A percentile compares a stretch with the other conserved stretches of the same genome.
Evolutionary conservation across 2,329 filamentous ascomycete species (phyloP).

Genomic region (Alternaria brassicicola): DNA sequence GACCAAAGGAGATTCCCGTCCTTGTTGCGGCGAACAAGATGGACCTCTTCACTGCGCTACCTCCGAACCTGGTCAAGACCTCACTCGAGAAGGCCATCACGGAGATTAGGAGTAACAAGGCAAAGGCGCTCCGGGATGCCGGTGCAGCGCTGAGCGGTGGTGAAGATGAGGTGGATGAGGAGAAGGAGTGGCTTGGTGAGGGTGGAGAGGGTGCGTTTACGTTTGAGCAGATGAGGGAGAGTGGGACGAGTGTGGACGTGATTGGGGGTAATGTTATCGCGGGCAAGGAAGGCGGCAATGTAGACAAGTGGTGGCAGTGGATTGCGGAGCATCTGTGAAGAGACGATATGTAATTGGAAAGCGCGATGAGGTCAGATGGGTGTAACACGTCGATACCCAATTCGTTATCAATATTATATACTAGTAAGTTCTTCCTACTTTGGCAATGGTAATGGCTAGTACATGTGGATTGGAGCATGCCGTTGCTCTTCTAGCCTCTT

Average conservation of each 20-base stretch:
- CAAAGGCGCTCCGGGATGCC: conserved; percentile 82
- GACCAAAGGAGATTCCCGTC: conserved; percentile 69
- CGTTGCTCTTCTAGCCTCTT: not conserved
- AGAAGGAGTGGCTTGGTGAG: conserved; percentile 79
- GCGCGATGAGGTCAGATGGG: not conserved
- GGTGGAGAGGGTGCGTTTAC: conserved; percentile 78
- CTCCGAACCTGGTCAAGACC: conserved; percentile 74
- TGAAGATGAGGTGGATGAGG: conserved; percentile 64
- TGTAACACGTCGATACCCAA: not conserved
- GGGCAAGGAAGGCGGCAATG: conserved; percentile 67
- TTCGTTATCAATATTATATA: not conserved
- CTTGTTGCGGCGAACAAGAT: conserved; percentile 93
- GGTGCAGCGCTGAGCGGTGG: conserved; percentile 70
- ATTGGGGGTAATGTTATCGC: conserved; percentile 71
- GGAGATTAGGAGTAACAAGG: conserved; percentile 73
- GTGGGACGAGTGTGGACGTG: conserved; percentile 78
- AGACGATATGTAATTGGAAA: not conserved
- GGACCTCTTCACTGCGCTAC: conserved; percentile 92
- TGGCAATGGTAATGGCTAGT: not conserved
- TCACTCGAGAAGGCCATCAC: conserved; percentile 82
- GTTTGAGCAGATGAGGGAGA: conserved; percentile 83
- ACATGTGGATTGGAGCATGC: not conserved
- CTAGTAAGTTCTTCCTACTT: not conserved
- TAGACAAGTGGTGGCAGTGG: conserved; percentile 90
- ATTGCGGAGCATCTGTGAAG: conserved; percentile 73